Evolutionary conservation across 768 basidiomycete species (phyloP).

Genomic region (Austroboletus festivus): DNA sequence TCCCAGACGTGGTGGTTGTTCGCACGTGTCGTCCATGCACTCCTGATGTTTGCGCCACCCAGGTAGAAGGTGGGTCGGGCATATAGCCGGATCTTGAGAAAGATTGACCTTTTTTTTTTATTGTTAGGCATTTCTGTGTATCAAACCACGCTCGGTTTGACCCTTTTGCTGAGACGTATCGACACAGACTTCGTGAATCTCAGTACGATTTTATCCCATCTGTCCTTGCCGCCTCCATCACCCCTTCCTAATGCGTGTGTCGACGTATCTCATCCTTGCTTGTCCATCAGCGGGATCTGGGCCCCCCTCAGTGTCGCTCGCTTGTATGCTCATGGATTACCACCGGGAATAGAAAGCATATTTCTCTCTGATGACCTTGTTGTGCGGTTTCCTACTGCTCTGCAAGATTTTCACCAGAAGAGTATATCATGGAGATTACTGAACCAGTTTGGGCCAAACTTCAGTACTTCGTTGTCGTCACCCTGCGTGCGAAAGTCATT

Average conservation of each 20-base stretch:
- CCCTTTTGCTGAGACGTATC: conserved; percentile 63
- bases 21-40: conserved; percentile 62
- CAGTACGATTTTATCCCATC: conserved; percentile 42
- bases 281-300: conserved; percentile 62
- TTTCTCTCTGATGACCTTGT: conserved; percentile 65
- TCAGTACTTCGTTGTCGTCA: conserved; percentile 41
- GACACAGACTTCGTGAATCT: conserved; percentile 80
- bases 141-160: conserved; percentile 57
- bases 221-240: conserved; percentile 32
- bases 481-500: not conserved
- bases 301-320: conserved; percentile 57
- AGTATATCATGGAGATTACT: conserved; percentile 46
- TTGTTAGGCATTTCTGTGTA: conserved; percentile 68
- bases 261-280: conserved; percentile 50
- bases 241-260: conserved; percentile 45
- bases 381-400: conserved; percentile 58
- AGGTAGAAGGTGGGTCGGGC: conserved; percentile 59
- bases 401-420: conserved; percentile 54
- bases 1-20: conserved; percentile 46
- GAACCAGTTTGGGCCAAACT: conserved; percentile 64
- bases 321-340: conserved; percentile 35
- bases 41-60: conserved; percentile 62
- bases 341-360: conserved; percentile 39
- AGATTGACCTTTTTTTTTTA: conserved; percentile 6
- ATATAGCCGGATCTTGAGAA: not conserved